Conservation (phyloP, 1,284 basidiomycete species). For the Sanghuangporus sanghuang region DNA sequence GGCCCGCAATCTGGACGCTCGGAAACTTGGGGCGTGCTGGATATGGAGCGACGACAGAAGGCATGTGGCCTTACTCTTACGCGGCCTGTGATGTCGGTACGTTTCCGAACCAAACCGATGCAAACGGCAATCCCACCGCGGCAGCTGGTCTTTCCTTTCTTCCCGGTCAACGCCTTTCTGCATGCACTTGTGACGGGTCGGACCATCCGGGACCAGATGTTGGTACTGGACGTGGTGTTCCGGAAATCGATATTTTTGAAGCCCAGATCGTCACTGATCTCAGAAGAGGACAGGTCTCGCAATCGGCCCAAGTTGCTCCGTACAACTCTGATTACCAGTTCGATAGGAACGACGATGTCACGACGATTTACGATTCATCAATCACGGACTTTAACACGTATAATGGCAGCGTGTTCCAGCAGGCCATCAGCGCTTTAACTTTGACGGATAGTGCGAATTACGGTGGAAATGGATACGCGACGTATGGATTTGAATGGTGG, state of each 20-base stretch:
- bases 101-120: conserved; percentile 32
- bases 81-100: conserved; percentile 42
- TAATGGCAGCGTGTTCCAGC: conserved; percentile 44
- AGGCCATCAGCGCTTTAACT: conserved; percentile 37
- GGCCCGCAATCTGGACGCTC: conserved; percentile 36
- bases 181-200: conserved; percentile 40
- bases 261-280: conserved; percentile 32
- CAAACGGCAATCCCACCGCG: conserved; percentile 21
- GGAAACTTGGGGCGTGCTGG: conserved; percentile 44
- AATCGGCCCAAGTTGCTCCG: conserved; percentile 38
- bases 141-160: conserved; percentile 38
- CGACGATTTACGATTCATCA: conserved; percentile 30
- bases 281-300: conserved; percentile 33
- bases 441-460: conserved; percentile 29
- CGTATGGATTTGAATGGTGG: conserved; percentile 38
- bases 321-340: conserved; percentile 36
- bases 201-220: conserved; percentile 49
- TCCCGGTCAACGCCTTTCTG: conserved; percentile 39
- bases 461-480: conserved; percentile 24
- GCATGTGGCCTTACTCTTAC: conserved; percentile 40
- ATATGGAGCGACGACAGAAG: conserved; percentile 42
- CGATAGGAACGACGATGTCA: conserved; percentile 27
- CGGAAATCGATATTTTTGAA: conserved; percentile 55
- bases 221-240: conserved; percentile 39
- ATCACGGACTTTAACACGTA: conserved; percentile 36